Evolutionary conservation across 1,284 basidiomycete species (phyloP).

Genomic region (Irpex sp.): DNA sequence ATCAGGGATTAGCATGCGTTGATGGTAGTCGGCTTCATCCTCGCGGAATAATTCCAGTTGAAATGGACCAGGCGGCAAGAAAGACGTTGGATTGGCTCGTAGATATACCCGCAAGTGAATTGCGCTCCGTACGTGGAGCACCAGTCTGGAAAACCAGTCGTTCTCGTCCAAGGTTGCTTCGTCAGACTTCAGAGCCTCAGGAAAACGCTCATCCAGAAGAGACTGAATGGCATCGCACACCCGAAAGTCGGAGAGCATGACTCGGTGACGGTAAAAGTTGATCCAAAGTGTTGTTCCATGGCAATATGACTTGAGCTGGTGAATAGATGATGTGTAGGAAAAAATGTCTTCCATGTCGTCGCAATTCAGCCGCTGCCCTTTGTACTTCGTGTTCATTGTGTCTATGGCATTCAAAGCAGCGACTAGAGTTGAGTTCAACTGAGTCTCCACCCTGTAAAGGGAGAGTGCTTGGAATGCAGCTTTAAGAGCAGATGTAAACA

Average conservation of each 20-base stretch:
- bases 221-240: not conserved
- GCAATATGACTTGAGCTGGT: not conserved
- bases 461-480: too few relatives aligned
- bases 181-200: not conserved
- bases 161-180: not conserved
- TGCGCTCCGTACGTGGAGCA: not conserved
- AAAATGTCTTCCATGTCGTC: not conserved
- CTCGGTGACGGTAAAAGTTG: not conserved
- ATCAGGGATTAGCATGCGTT: not conserved
- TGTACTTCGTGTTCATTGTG: too few relatives aligned
- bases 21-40: not conserved
- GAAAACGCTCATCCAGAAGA: not conserved
- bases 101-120: not conserved
- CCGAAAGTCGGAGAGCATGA: not conserved
- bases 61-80: not conserved
- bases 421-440: too few relatives aligned
- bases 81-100: not conserved
- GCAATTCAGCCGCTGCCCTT: not conserved
- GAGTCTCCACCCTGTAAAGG: too few relatives aligned
- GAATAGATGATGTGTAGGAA: too few relatives aligned
- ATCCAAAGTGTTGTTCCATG: not conserved
- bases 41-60: not conserved
- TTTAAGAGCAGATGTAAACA: too few relatives aligned
- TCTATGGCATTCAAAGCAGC: too few relatives aligned
- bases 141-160: not conserved